These are phyloP conservation scores for Trichosanthes truncata DNA, from an alignment of 306 rosid species.

Conservation along the genomic window DNA sequence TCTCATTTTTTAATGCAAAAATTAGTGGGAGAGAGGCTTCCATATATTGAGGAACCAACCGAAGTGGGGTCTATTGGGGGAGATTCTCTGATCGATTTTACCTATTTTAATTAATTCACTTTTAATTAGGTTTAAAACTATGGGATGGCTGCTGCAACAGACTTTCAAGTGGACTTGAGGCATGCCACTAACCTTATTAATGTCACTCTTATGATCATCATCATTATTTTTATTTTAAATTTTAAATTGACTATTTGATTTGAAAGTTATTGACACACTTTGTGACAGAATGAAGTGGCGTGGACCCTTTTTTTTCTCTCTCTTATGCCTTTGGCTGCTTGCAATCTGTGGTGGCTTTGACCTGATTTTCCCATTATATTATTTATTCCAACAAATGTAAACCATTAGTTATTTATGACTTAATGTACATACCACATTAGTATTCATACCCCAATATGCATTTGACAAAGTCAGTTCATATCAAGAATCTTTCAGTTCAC, in stretches of 20 bases:
- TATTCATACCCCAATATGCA: neutral
- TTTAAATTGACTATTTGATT: neutral
- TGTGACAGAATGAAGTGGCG: conserved; percentile 6
- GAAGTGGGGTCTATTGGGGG: neutral
- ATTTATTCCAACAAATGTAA: neutral
- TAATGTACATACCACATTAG: neutral
- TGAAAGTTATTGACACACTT: neutral
- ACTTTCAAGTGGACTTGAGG: neutral
- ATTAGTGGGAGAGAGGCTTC: neutral
- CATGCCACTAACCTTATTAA: neutral
- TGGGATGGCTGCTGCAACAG: conserved; percentile 7
- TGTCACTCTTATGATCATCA: neutral
- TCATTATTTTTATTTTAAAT: neutral
- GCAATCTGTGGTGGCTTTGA: neutral
- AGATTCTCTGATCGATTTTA: neutral
- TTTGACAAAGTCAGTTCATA: neutral
- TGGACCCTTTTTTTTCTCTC: neutral
- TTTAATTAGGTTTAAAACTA: neutral
- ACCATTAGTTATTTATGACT: neutral
- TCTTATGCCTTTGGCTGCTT: neutral
- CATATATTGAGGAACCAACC: conserved; percentile 8
- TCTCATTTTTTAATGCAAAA: neutral
- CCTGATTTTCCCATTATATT: neutral
- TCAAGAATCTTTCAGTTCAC: neutral
- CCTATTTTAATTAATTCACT: neutral